Percentiles rank a stretch among this genome's conserved stretches.
These are phyloP conservation scores for Colletotrichum sidae DNA, from an alignment of 2,329 filamentous ascomycete species.

Conservation along the genomic window DNA sequence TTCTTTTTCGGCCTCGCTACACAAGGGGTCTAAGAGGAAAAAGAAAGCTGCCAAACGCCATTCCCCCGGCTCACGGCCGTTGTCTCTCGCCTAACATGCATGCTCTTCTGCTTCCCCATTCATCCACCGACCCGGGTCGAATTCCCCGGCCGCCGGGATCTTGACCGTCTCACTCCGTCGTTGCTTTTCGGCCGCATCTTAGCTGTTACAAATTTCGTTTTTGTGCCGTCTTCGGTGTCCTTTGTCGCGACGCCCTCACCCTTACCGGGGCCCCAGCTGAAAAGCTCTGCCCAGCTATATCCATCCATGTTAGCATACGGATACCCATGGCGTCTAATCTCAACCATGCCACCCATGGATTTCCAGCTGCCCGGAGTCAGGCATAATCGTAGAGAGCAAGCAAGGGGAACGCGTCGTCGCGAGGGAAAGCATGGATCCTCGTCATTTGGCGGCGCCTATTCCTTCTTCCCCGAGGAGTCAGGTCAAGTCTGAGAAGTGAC, in stretches of 20 bases:
- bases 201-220: neutral
- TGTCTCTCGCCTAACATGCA: constrained; percentile 1
- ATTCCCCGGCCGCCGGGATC: neutral
- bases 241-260: constrained; percentile 20
- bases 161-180: neutral
- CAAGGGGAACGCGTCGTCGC: constrained; percentile 3
- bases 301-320: neutral
- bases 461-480: constrained; percentile 10
- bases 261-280: neutral
- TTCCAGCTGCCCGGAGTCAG: constrained; percentile 32
- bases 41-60: constrained; percentile 15
- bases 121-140: constrained; percentile 26
- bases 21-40: constrained; percentile 7
- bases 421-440: constrained; percentile 22
- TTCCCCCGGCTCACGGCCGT: constrained; percentile 19
- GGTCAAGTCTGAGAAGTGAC: neutral
- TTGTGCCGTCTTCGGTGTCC: constrained; percentile 13
- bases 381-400: neutral
- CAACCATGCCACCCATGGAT: constrained; percentile 15
- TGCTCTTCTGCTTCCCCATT: constrained; percentile 2
- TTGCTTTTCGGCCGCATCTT: constrained; percentile 12
- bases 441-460: constrained; percentile 27
- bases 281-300: neutral
- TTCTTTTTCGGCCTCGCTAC: neutral
- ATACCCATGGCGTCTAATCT: constrained; percentile 24